These are phyloP conservation scores for Lobosporangium transversale DNA, from an alignment of 192 early-diverging fungal species.

Conservation along the genomic window DNA sequence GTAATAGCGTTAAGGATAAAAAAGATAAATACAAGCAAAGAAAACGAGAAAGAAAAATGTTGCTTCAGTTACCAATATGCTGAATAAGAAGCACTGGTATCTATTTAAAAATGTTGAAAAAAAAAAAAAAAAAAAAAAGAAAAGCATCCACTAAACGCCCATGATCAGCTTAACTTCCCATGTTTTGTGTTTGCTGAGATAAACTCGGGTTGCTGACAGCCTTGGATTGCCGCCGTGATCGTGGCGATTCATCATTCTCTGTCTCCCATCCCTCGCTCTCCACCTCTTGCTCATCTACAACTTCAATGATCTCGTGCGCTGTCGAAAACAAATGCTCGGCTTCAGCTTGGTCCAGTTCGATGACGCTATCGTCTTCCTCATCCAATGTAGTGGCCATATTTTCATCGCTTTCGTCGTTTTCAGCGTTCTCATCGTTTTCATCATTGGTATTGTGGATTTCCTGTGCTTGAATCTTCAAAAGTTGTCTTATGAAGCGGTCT, in stretches of 20 bases:
- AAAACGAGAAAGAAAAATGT: background rate
- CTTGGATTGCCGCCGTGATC: constrained; percentile 11
- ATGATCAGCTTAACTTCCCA: background rate
- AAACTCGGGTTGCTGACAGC: too few relatives aligned
- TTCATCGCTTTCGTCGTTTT: constrained; percentile 6
- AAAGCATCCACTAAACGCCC: background rate
- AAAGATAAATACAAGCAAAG: background rate
- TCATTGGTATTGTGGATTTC: background rate
- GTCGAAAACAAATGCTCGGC: constrained; percentile 22
- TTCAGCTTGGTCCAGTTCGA: constrained; percentile 25
- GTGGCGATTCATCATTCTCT: constrained; percentile 36
- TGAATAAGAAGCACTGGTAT: background rate
- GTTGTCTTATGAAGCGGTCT: constrained; percentile 25
- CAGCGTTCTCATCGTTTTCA: constrained; percentile 3
- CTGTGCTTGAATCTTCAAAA: constrained; percentile 3
- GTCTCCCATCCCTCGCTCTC: constrained; percentile 49
- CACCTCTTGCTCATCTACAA: constrained; percentile 22
- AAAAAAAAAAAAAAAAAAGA: background rate
- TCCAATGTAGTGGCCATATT: too few relatives aligned
- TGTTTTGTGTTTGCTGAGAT: too few relatives aligned
- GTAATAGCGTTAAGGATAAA: background rate
- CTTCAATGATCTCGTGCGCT: constrained; percentile 4
- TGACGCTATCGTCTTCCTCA: constrained; percentile 14
- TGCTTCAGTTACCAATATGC: too few relatives aligned
- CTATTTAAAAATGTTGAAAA: background rate